These are phyloP conservation scores for Suillus decipiens DNA, from an alignment of 768 basidiomycete genomes.

Conservation along the genomic window DNA sequence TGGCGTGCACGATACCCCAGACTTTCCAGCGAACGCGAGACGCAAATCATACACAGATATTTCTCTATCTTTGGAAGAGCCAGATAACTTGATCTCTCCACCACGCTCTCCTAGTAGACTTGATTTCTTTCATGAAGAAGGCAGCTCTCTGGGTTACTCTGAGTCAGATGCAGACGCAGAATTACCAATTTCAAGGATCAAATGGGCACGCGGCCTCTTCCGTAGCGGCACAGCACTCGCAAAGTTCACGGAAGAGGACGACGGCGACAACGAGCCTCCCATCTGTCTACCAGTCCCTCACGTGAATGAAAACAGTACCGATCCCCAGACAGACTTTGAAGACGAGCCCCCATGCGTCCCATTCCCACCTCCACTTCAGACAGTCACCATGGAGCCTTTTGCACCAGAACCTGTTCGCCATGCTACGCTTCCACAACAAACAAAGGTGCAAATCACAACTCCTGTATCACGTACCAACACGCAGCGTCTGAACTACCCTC, in stretches of 20 bases:
- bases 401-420: conserved; percentile 28
- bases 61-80: conserved; percentile 15
- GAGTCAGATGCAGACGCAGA: conserved; percentile 9
- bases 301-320: conserved; percentile 1
- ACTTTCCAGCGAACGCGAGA: conserved; percentile 12
- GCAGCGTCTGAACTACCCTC: conserved; percentile 46
- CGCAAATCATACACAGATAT: conserved; percentile 12
- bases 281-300: conserved; percentile 8
- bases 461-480: conserved; percentile 15
- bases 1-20: background rate
- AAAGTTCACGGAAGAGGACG: conserved; percentile 14
- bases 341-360: conserved; percentile 17
- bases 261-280: conserved; percentile 3
- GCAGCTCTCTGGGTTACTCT: conserved; percentile 3
- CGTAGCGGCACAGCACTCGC: conserved; percentile 4
- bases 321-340: conserved; percentile 18
- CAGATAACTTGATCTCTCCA: conserved; percentile 26
- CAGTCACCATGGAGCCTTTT: conserved; percentile 16
- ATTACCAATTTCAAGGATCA: conserved; percentile 8
- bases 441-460: conserved; percentile 6
- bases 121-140: conserved; percentile 35
- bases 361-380: conserved; percentile 17
- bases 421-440: conserved; percentile 9
- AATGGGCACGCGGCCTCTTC: conserved; percentile 17
- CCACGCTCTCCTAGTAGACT: conserved; percentile 51